Percentiles rank a stretch among this genome's conserved stretches.
Evolutionary conservation across 73 alveolate species (phyloP).

Genomic region (Vitrella brassicaformis): DNA sequence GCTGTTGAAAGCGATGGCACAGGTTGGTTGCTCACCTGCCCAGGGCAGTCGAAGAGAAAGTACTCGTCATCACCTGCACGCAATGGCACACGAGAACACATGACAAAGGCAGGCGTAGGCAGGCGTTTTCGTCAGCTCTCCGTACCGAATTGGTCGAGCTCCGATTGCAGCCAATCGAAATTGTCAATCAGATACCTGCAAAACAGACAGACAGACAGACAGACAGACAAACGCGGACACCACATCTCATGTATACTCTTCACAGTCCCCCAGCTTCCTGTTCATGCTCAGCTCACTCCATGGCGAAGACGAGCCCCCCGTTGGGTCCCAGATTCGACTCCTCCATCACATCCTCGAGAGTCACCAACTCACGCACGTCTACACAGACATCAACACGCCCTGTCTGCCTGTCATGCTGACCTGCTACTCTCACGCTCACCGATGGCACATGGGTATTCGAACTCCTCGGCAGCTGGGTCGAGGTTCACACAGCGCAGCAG

Average conservation of each 20-base stretch:
- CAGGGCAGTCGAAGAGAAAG: conserved; percentile 77
- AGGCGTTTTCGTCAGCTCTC: too few relatives aligned
- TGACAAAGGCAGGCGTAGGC: too few relatives aligned
- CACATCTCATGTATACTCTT: neutral
- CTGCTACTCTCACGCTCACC: conserved; percentile 15
- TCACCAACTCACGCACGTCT: conserved; percentile 70
- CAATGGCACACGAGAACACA: neutral
- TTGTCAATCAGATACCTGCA: conserved; percentile 30
- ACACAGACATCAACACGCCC: neutral
- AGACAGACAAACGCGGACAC: neutral
- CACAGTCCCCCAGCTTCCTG: neutral
- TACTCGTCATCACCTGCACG: conserved; percentile 49
- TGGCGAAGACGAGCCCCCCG: conserved; percentile 73
- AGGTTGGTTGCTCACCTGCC: conserved; percentile 7
- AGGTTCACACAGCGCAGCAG: conserved; percentile 73
- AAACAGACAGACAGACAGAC: neutral
- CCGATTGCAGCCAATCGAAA: conserved; percentile 65
- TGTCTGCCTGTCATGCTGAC: neutral
- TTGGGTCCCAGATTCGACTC: conserved; percentile 71
- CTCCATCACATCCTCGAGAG: conserved; percentile 67
- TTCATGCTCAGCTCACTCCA: conserved; percentile 60
- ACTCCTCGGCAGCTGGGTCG: conserved; percentile 97
- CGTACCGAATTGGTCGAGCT: conserved; percentile 57
- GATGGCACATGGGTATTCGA: conserved; percentile 77
- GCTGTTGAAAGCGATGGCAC: neutral